phyloP scores from a whole-genome alignment of 306 rosid species.

The Quercus cerris region DNA sequence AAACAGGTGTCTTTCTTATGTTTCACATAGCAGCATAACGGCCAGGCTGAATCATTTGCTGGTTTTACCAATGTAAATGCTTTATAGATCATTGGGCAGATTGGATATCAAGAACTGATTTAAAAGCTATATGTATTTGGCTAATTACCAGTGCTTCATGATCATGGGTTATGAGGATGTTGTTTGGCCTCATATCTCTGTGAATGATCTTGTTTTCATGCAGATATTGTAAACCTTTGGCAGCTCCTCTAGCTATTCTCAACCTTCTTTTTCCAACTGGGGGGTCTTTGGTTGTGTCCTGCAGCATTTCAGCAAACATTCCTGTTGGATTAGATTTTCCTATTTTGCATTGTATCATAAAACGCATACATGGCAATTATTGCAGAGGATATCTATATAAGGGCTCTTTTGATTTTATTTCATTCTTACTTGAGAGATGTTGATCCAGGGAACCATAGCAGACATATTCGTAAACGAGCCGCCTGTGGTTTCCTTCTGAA shows the following conservation, averaged over 20 bases:
- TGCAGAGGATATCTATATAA: not conserved
- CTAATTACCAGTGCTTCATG: constrained; percentile 60
- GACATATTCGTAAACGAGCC: constrained; percentile 83
- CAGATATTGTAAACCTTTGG: constrained; percentile 71
- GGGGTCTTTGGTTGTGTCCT: constrained; percentile 48
- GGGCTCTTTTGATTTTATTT: not conserved
- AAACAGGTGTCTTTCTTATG: not conserved
- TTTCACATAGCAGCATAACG: too few relatives aligned
- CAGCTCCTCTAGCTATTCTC: constrained; percentile 68
- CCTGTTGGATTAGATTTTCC: not conserved
- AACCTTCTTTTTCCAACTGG: constrained; percentile 72
- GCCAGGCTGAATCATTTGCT: too few relatives aligned
- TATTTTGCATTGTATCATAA: not conserved
- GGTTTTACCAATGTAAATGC: not conserved
- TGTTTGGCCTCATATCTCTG: constrained; percentile 81
- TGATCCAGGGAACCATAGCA: constrained; percentile 86
- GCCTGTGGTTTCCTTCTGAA: constrained; percentile 61
- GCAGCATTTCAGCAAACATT: constrained; percentile 23
- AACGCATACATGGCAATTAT: not conserved
- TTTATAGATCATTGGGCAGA: not conserved
- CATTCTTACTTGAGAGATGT: constrained; percentile 56
- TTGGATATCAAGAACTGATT: not conserved
- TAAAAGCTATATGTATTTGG: constrained; percentile 2
- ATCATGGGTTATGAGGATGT: constrained; percentile 86
- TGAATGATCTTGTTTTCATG: constrained; percentile 74